Base-by-base conservation (phyloP, 2,329 filamentous ascomycete genomes). In the Trichoderma koningiopsis region DNA sequence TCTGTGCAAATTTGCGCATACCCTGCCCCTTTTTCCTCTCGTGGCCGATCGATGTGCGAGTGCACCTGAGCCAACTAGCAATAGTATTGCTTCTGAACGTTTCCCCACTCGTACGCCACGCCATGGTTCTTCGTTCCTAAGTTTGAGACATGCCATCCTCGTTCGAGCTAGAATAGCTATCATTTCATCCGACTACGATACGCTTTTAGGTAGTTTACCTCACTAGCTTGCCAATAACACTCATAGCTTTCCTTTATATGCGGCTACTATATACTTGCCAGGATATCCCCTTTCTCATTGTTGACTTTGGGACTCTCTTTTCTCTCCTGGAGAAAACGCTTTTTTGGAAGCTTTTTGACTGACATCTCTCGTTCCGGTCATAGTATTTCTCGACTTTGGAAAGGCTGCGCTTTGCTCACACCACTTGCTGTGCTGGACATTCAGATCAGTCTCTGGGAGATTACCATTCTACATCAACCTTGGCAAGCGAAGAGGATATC, bases 311-410 rank as follows among this genome's bases (percentile, higher is more conserved):
- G 27, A 52, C 40, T 53, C 53, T 33, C 57, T 57, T 68, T 64
- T 31, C 33, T 52, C 52, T 40, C 57, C 37, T 19, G 19, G 13
- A 27, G 43, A 16, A 19, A 22, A 29, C 14, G 7, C 27, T 49
- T 57, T 29, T 22, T 64, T 55, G 14, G 59, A 60, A n/a, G 64
- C 57, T 63, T 47, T 43, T 8, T 29, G 52, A 49, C 59, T 69
- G 49, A 67, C 52, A 52, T 64, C 10, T 52, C 19, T 37, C 8
- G 35, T 68, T 40, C 31, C 49, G 65, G 22, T 65, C 70, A 52
- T 77, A 93, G 87, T 92, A 91, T 81, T 92, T 93, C 81, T 92
- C 90, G 37, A 89, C 88, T 8, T 84, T 91, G 72, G 91, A 93
- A 79, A 87, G 90, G 69, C 84, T 92, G 70, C 87, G 88, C 74